phyloP scores from a whole-genome alignment of 176 grass and related monocot genomes.

The Triticum monococcum region DNA sequence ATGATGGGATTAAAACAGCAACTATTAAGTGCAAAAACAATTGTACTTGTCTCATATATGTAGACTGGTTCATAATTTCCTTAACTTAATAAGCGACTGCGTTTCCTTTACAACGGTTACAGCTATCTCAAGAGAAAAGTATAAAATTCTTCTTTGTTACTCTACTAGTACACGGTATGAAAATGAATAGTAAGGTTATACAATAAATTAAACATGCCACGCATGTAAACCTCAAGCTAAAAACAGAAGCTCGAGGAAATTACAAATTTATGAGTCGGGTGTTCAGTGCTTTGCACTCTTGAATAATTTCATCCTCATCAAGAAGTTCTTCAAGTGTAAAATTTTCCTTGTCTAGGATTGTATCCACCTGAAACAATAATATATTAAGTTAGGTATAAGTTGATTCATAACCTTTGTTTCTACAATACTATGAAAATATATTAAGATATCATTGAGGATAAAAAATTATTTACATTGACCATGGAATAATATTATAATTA shows the following conservation, averaged over 20 bases:
- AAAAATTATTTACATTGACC: neutral
- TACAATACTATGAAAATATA: neutral
- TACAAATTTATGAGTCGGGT: conserved; percentile 96
- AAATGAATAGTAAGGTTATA: neutral
- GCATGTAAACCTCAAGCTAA: neutral
- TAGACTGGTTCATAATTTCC: neutral
- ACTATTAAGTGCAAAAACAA: conserved; percentile 12
- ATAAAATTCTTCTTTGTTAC: neutral
- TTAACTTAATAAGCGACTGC: conserved; percentile 15
- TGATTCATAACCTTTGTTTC: conserved; percentile 1
- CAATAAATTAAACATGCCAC: neutral
- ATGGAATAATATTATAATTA: neutral
- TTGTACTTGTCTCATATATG: neutral
- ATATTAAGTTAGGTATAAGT: conserved; percentile 18
- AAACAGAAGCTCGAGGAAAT: conserved; percentile 28
- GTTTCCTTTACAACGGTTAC: neutral
- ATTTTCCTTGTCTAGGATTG: conserved; percentile 97
- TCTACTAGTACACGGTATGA: neutral
- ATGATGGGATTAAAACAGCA: conserved; percentile 9
- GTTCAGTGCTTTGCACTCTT: conserved; percentile 99
- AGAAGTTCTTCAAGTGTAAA: conserved; percentile 99
- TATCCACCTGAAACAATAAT: conserved; percentile 79
- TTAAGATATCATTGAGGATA: neutral
- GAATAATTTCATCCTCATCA: conserved; percentile 99
- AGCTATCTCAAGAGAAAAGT: neutral